phyloP scores from a whole-genome alignment of 768 basidiomycete species.

The Lactarius akahatsu region DNA sequence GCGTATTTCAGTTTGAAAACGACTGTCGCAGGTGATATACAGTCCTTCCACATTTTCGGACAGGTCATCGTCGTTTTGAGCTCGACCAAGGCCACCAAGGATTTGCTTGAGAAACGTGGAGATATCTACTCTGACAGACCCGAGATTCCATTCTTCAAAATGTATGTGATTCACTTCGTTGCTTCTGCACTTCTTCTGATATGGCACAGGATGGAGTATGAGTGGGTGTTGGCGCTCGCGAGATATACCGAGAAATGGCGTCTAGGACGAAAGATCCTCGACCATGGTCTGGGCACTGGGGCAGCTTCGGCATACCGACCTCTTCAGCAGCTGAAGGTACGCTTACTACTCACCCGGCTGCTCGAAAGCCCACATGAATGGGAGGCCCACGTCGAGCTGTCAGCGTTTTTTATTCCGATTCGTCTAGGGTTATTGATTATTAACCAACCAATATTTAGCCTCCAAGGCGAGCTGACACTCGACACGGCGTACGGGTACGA shows the following conservation, averaged over 20 bases:
- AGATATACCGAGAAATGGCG: background rate
- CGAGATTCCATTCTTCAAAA: background rate
- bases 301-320: background rate
- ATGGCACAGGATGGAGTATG: constrained; percentile 1
- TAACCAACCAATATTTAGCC: background rate
- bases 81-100: constrained; percentile 44
- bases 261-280: constrained; percentile 9
- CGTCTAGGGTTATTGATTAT: background rate
- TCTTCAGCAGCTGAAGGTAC: constrained; percentile 9
- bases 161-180: background rate
- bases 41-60: constrained; percentile 40
- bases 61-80: constrained; percentile 52
- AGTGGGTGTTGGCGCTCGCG: background rate
- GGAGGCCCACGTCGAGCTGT: constrained; percentile 11
- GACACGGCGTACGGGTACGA: constrained; percentile 16
- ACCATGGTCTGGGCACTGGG: constrained; percentile 10
- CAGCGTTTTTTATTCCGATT: background rate
- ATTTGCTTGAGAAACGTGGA: constrained; percentile 54
- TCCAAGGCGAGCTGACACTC: constrained; percentile 5
- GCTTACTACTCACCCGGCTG: constrained; percentile 3
- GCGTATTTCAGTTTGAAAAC: background rate
- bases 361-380: constrained; percentile 5
- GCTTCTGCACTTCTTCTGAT: background rate
- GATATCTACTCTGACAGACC: constrained; percentile 32
- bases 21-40: background rate